Evolutionary conservation across 306 rosid genomes (phyloP).

Genomic region (Gynostemma pentaphyllum): DNA sequence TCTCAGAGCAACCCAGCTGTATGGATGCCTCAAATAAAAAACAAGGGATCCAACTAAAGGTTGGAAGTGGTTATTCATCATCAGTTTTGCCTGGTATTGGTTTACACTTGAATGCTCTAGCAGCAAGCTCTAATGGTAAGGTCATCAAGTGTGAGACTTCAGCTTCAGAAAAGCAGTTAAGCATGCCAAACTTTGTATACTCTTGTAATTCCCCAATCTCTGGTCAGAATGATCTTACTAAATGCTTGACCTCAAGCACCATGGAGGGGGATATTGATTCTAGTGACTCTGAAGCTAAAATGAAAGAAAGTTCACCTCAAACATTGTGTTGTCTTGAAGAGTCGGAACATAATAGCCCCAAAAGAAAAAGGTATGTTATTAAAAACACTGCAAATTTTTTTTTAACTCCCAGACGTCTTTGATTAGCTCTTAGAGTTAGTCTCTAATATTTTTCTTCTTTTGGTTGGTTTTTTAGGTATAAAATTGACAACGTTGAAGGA

Average conservation of each 20-base stretch:
- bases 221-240: background rate
- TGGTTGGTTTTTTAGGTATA: constrained; percentile 49
- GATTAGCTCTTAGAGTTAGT: background rate
- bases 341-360: constrained; percentile 11
- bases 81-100: constrained; percentile 44
- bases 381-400: no score
- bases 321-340: constrained; percentile 4
- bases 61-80: background rate
- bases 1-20: no score
- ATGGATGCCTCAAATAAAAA: no score
- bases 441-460: background rate
- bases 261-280: constrained; percentile 7
- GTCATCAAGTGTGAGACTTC: background rate
- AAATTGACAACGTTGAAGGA: constrained; percentile 43
- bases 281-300: constrained; percentile 4
- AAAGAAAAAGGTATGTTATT: constrained; percentile 15
- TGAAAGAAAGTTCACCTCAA: background rate
- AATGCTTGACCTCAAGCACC: background rate
- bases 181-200: background rate
- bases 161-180: background rate
- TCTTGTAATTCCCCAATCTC: background rate
- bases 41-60: no score
- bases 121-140: constrained; percentile 24
- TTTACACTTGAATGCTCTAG: constrained; percentile 74
- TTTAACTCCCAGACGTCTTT: background rate